Evolutionary conservation across 306 rosid species (phyloP).

Genomic region (Castanea mollissima): DNA sequence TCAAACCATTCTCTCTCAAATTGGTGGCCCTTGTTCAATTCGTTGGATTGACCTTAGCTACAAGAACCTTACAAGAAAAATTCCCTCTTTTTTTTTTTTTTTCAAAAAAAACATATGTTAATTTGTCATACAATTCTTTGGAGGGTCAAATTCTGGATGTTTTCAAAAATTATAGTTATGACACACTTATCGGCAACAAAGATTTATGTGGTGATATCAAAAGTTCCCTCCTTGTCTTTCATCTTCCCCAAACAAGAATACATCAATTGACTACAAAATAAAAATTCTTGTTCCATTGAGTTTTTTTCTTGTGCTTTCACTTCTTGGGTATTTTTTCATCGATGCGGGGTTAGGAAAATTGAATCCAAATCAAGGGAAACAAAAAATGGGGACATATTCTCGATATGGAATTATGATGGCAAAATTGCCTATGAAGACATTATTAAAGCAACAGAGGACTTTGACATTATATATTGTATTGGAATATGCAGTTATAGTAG

Average conservation of each 20-base stretch:
- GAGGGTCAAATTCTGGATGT: not conserved
- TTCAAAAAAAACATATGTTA: not conserved
- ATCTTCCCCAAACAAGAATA: not conserved
- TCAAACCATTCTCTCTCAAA: not conserved
- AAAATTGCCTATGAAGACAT: no score
- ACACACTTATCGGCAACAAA: not conserved
- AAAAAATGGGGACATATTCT: no score
- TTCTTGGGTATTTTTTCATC: not conserved
- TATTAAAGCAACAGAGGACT: no score
- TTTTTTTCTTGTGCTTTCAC: not conserved
- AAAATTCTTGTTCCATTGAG: not conserved
- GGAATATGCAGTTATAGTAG: no score
- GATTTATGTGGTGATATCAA: not conserved
- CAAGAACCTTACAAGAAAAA: not conserved
- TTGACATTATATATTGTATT: no score
- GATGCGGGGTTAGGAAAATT: not conserved
- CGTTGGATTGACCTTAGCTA: not conserved
- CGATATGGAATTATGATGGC: no score
- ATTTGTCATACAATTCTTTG: not conserved
- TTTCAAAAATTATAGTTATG: not conserved
- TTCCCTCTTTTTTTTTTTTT: not conserved
- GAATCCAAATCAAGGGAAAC: not conserved
- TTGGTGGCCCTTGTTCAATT: not conserved
- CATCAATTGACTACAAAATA: not conserved
- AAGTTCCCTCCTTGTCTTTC: not conserved